Evolutionary conservation across 163 green algal species (phyloP).

Genomic region (Scenedesmus sp.): DNA sequence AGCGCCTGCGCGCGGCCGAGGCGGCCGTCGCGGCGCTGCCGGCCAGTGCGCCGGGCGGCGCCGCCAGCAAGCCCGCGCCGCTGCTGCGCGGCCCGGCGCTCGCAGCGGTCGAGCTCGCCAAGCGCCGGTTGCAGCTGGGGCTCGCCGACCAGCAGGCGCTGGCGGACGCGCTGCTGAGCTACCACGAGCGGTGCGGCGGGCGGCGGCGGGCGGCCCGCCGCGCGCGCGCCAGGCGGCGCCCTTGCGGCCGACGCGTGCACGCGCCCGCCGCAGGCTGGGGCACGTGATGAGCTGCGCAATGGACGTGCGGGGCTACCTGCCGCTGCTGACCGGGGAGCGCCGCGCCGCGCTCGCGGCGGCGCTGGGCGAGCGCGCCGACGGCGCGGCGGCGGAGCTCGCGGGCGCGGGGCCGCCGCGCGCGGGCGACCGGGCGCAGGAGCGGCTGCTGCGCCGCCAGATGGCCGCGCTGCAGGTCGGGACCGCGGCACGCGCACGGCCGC

Average conservation of each 20-base stretch:
- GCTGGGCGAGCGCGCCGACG: constrained; percentile 10
- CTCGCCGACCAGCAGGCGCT: constrained; percentile 43
- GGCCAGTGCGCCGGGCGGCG: not conserved
- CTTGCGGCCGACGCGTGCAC: no score
- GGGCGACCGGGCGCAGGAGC: not conserved
- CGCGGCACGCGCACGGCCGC: not conserved
- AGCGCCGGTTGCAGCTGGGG: constrained; percentile 32
- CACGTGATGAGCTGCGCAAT: constrained; percentile 67
- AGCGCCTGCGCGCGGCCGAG: not conserved
- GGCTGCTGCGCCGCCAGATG: constrained; percentile 36
- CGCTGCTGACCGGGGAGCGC: constrained; percentile 8
- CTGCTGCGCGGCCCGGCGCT: constrained; percentile 39
- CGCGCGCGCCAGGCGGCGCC: not conserved
- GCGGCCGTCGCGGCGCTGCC: constrained; percentile 5
- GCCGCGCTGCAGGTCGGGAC: constrained; percentile 29
- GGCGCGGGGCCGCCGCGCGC: constrained; percentile 10
- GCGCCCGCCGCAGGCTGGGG: constrained; percentile 41
- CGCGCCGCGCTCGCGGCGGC: constrained; percentile 30
- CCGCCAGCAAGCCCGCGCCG: constrained; percentile 16
- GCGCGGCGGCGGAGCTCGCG: constrained; percentile 1
- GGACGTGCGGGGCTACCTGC: constrained; percentile 64
- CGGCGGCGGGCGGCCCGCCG: no score
- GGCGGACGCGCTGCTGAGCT: constrained; percentile 51
- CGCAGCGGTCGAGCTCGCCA: constrained; percentile 46
- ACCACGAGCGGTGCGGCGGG: constrained; percentile 29